Evolutionary conservation across 768 basidiomycete species (phyloP).

Genomic region (Tulasnella sp.): DNA sequence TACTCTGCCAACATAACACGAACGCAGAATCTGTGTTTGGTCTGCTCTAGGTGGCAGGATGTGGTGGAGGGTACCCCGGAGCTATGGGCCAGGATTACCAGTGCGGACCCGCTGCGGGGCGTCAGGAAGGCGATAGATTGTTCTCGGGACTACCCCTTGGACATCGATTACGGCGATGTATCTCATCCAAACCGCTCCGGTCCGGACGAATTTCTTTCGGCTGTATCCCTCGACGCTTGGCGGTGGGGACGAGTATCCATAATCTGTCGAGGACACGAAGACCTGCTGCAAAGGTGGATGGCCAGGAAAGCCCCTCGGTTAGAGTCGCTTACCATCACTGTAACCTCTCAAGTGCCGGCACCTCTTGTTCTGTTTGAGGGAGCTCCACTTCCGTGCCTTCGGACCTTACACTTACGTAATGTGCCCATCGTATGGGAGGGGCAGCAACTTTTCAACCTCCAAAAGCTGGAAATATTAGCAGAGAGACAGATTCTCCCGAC

Average conservation of each 20-base stretch:
- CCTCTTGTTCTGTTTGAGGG: background rate
- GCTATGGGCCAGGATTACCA: background rate
- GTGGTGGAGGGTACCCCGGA: background rate
- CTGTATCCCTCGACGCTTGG: background rate
- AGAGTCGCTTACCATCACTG: background rate
- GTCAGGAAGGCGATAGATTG: background rate
- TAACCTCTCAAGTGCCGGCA: fast-evolving
- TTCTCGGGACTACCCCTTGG: background rate
- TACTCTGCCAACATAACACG: background rate
- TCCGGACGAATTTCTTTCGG: background rate
- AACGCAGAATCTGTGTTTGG: background rate
- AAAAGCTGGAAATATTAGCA: background rate
- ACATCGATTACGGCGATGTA: background rate
- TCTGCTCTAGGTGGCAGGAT: background rate
- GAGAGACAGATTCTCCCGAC: background rate
- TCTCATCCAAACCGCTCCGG: background rate
- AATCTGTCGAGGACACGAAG: background rate
- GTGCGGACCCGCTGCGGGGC: background rate
- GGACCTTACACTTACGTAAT: background rate
- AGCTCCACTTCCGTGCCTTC: background rate
- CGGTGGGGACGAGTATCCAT: background rate
- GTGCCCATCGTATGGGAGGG: background rate
- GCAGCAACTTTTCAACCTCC: background rate
- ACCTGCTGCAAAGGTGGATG: background rate
- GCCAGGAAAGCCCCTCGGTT: background rate